Base-by-base conservation (phyloP, 2,329 filamentous ascomycete genomes). In the Diaporthe velutina region DNA sequence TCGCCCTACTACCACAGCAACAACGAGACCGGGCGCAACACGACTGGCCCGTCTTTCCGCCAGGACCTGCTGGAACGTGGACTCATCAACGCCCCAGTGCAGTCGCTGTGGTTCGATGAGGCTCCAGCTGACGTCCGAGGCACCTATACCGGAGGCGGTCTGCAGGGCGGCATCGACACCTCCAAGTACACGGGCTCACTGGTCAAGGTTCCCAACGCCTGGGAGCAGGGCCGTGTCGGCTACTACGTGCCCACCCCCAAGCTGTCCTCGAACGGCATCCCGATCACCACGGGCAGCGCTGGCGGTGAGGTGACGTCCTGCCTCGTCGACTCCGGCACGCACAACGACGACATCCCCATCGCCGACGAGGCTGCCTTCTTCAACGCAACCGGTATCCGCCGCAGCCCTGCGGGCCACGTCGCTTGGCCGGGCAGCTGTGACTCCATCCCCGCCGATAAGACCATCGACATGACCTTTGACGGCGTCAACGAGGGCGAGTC, bases 81-180 rank as follows among this genome's bases (percentile, higher is more conserved):
- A 1, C 64, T 73, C 28, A 80, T 83, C 57, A 77, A 75, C 8
- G 78, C 79, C 30, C 76, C 79, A 28, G 81, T 83, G 10, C 78
- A 81, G 77, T 76, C 76, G 7, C 80, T 83, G 78, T 84, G 82
- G 82, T 83, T 83, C 75, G 81, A 83, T 71, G 76, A 79, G 67
- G 76, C 79, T 13, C 78, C 79, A 9, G 73, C 73, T 4, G 77
- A 77, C 42, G 60, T 76, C 22, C 61, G 75, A 19, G 79, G 77
- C 40, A 79, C 79, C 15, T 80, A 79, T 68, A 79, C 77, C 0
- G 83, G 83, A 61, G 80, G 79, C 28, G 78, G 78, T 3, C 76
- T 84, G 6, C 80, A 83, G 73, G 82, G 83, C 58, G 82, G 79
- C n/a, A 78, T 83, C 66, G 81, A 83, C 67, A 78, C 74, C 3